Evolutionary conservation across 345 rosid species (phyloP).

Genomic region (Rhodamnia argentea): DNA sequence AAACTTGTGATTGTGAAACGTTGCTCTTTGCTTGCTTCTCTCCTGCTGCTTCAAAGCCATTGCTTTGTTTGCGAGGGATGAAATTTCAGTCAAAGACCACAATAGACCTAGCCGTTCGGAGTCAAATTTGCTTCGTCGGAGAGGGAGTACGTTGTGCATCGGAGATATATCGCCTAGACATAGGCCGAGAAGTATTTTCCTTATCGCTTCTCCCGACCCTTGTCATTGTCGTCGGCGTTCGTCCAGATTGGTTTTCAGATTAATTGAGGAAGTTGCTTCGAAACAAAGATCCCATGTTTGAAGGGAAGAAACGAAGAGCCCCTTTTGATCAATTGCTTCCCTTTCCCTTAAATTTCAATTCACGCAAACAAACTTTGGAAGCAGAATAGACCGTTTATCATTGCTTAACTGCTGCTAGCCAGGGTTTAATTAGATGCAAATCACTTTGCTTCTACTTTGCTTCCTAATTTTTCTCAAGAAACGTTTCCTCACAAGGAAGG

Average conservation of each 20-base stretch:
- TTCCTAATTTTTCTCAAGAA: background rate
- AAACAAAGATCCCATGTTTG: background rate
- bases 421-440: background rate
- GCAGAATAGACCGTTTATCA: background rate
- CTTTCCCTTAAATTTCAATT: background rate
- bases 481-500: background rate
- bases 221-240: background rate
- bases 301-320: background rate
- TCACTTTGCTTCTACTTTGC: background rate
- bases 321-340: background rate
- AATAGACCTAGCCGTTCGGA: background rate
- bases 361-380: background rate
- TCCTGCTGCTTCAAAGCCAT: background rate
- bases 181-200: background rate
- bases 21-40: background rate
- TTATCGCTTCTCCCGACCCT: background rate
- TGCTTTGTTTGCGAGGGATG: background rate
- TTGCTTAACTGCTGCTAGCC: background rate
- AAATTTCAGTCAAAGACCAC: background rate
- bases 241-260: background rate
- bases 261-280: background rate
- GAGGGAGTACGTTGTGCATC: background rate
- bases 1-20: background rate
- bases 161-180: background rate
- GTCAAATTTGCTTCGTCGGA: background rate